A percentile compares a stretch with the other conserved stretches of the same genome.
Evolutionary conservation across 495 filamentous ascomycete genomes (phyloP).

Genomic region (Trichodelitschia bisporula): DNA sequence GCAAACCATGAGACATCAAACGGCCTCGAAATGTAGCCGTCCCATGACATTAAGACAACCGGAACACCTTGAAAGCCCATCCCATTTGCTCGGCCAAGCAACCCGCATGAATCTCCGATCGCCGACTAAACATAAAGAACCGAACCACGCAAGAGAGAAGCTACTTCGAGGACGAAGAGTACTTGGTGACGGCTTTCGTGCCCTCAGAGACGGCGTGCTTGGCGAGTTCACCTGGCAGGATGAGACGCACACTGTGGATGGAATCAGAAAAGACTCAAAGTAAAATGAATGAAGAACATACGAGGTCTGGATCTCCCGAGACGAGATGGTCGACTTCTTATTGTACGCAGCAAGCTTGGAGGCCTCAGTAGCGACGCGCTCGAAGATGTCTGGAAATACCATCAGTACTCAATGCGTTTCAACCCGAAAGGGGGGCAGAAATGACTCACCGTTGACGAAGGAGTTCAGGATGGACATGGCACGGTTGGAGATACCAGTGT

Average conservation of each 20-base stretch:
- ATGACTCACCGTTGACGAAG: conserved; percentile 81
- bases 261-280: conserved; percentile 2
- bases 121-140: background rate
- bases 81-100: conserved; percentile 6
- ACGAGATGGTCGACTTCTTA: conserved; percentile 99
- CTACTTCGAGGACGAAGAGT: conserved; percentile 99
- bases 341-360: conserved; percentile 99
- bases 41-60: conserved; percentile 20
- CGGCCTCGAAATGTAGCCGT: no score
- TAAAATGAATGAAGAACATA: conserved; percentile 17
- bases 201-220: conserved; percentile 99
- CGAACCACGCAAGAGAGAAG: conserved; percentile 1
- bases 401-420: conserved; percentile 6
- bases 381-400: conserved; percentile 66
- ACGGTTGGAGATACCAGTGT: conserved; percentile 99
- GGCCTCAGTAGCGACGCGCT: conserved; percentile 95
- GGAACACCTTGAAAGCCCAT: conserved; percentile 13
- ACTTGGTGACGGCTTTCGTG: conserved; percentile 99
- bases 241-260: conserved; percentile 49
- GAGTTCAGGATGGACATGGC: conserved; percentile 99
- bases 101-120: no score
- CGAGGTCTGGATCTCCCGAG: conserved; percentile 97
- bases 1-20: no score
- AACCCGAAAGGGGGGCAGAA: conserved; percentile 1
- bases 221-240: conserved; percentile 92